A percentile compares a stretch with the other conserved stretches of the same genome.
Evolutionary conservation across 2,329 filamentous ascomycete genomes (phyloP).

Genomic region (Aspergillus nomiae): DNA sequence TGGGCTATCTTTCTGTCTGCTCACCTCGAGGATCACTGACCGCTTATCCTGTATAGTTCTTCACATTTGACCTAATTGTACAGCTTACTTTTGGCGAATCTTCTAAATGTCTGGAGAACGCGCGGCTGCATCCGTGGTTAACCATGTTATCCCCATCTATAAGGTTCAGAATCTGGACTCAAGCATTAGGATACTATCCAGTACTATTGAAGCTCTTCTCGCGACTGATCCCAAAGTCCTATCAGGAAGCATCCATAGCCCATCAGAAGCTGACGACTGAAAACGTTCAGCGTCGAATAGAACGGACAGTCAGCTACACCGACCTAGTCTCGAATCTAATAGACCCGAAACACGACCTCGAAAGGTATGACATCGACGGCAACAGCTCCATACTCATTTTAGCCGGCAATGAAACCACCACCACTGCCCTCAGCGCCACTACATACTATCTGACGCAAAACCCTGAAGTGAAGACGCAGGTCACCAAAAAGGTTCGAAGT

Average conservation of each 20-base stretch:
- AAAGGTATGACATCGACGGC: neutral
- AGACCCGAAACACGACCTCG: neutral
- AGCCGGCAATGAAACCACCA: constrained; percentile 5
- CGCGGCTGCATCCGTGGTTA: neutral
- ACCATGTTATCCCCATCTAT: neutral
- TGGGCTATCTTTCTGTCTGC: neutral
- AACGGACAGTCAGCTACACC: neutral
- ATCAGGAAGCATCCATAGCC: neutral
- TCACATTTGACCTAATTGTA: constrained; percentile 23
- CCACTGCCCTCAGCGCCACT: neutral
- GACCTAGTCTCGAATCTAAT: constrained; percentile 10
- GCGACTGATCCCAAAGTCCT: neutral
- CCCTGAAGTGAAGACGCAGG: neutral
- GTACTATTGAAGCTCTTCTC: neutral
- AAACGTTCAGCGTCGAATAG: neutral
- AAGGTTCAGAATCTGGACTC: neutral
- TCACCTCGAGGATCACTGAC: neutral
- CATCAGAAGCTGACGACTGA: neutral
- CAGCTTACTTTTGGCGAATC: constrained; percentile 20
- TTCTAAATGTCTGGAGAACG: neutral
- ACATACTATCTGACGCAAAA: neutral
- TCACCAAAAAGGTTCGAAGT: neutral
- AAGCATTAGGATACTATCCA: neutral
- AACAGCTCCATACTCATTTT: neutral
- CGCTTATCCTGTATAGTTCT: constrained; percentile 11